Percentiles rank a stretch among this genome's conserved stretches.
These are phyloP conservation scores for Chamaenerion angustifolium DNA, from an alignment of 345 rosid genomes.

Conservation along the genomic window DNA sequence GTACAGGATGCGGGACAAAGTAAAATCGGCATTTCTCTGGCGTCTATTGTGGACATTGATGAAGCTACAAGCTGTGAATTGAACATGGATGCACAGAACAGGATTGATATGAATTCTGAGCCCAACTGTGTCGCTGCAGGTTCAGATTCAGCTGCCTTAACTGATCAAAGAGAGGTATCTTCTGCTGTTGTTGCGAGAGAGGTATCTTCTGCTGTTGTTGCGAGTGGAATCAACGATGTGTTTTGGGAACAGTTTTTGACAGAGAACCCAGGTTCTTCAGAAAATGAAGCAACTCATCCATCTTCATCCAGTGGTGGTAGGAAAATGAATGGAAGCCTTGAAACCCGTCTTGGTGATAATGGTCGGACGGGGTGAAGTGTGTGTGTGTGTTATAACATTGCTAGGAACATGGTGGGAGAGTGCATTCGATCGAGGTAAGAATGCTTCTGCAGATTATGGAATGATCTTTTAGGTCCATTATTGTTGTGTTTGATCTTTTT, in stretches of 20 bases:
- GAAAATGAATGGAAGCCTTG: slow-evolving; percentile 17
- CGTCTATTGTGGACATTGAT: slow-evolving; percentile 38
- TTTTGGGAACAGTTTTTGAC: slow-evolving; percentile 98
- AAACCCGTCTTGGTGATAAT: slow-evolving; percentile 22
- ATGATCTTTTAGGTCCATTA: too few species aligned
- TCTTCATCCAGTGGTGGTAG: slow-evolving; percentile 47
- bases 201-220: slow-evolving; percentile 19
- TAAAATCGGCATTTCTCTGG: slow-evolving; percentile 6
- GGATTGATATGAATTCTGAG: slow-evolving; percentile 1
- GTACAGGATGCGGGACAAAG: slow-evolving; percentile 23
- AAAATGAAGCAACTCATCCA: slow-evolving; percentile 54
- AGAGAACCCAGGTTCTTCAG: slow-evolving; percentile 77
- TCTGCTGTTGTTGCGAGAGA: slow-evolving; percentile 25
- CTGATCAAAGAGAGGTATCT: slow-evolving; percentile 14
- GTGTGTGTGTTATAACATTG: too few species aligned
- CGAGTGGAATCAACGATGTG: slow-evolving; percentile 68
- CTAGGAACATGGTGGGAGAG: too few species aligned
- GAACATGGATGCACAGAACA: not conserved
- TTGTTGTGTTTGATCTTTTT: too few species aligned
- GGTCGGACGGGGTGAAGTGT: slow-evolving; percentile 55
- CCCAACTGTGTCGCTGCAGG: not conserved
- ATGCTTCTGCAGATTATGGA: too few species aligned
- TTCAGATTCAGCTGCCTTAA: slow-evolving; percentile 22
- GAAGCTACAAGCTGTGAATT: slow-evolving; percentile 55
- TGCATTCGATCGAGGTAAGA: too few species aligned